Evolutionary conservation across 2,329 filamentous ascomycete genomes (phyloP).

Genomic region (Apiospora sp.): DNA sequence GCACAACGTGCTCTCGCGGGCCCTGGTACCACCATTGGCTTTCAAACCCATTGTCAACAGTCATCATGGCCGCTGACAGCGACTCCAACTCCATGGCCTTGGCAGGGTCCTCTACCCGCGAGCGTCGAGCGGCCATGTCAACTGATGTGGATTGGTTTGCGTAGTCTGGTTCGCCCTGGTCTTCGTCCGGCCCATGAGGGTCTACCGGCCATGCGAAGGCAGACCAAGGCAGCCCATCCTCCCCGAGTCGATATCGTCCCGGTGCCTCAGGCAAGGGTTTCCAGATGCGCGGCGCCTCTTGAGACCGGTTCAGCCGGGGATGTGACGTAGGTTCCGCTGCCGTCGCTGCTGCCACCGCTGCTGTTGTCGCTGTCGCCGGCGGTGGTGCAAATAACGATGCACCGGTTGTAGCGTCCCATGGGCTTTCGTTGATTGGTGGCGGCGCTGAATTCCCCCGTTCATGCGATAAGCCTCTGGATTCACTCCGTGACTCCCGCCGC

Average conservation of each 20-base stretch:
- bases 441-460: conserved; percentile 59
- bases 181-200: conserved; percentile 38
- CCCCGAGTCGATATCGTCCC: conserved; percentile 52
- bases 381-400: conserved; percentile 37
- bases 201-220: conserved; percentile 45
- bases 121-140: conserved; percentile 33
- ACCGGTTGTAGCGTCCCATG: conserved; percentile 52
- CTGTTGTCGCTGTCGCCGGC: not conserved
- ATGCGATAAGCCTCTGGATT: conserved; percentile 42
- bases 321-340: not conserved
- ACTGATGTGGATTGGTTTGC: conserved; percentile 37
- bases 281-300: conserved; percentile 42
- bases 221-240: conserved; percentile 58
- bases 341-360: not conserved
- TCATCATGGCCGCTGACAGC: conserved; percentile 62
- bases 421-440: conserved; percentile 55
- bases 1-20: conserved; percentile 38
- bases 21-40: conserved; percentile 66
- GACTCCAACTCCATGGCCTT: conserved; percentile 53
- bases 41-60: conserved; percentile 65
- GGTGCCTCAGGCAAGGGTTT: conserved; percentile 53
- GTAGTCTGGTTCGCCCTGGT: conserved; percentile 32
- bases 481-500: conserved; percentile 33
- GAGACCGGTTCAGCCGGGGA: conserved; percentile 27
- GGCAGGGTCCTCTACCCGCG: conserved; percentile 45